Conservation (phyloP, 129 eudicot species). For the Heracleum sosnowskyi region DNA sequence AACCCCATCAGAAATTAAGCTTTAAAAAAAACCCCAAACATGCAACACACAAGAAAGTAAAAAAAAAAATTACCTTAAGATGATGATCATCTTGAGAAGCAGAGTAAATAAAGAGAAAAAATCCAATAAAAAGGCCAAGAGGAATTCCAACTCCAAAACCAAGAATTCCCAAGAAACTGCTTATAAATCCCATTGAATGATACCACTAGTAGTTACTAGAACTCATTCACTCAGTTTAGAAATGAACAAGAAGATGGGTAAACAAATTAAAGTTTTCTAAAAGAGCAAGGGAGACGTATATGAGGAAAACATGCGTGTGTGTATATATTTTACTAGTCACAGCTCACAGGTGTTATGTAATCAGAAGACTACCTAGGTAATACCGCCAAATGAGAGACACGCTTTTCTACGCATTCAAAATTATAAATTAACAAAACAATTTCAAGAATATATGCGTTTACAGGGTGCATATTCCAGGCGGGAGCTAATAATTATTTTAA, state of each 20-base stretch:
- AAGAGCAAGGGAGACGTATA: not conserved
- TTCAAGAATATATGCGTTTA: not conserved
- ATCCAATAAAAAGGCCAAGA: constrained; percentile 39
- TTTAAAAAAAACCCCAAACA: not conserved
- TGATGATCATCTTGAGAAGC: constrained; percentile 25
- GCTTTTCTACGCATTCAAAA: not conserved
- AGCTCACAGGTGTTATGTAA: not conserved
- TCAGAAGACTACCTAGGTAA: not conserved
- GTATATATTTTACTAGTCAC: no score
- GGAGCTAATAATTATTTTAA: no score
- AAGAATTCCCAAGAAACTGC: constrained; percentile 36
- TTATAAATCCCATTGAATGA: constrained; percentile 29
- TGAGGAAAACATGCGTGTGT: not conserved
- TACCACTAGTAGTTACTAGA: no score
- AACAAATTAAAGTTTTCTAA: not conserved
- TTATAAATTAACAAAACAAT: not conserved
- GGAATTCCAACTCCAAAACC: constrained; percentile 39
- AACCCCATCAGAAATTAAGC: not conserved
- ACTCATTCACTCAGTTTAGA: not conserved
- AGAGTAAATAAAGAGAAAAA: constrained; percentile 32
- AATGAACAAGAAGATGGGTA: not conserved
- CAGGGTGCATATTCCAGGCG: no score
- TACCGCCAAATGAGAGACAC: constrained; percentile 4
- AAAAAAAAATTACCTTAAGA: constrained; percentile 19
- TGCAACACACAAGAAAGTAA: constrained; percentile 3